These are phyloP conservation scores for Candida sphagnicola DNA, from an alignment of 805 yeast genomes.

Conservation along the genomic window DNA sequence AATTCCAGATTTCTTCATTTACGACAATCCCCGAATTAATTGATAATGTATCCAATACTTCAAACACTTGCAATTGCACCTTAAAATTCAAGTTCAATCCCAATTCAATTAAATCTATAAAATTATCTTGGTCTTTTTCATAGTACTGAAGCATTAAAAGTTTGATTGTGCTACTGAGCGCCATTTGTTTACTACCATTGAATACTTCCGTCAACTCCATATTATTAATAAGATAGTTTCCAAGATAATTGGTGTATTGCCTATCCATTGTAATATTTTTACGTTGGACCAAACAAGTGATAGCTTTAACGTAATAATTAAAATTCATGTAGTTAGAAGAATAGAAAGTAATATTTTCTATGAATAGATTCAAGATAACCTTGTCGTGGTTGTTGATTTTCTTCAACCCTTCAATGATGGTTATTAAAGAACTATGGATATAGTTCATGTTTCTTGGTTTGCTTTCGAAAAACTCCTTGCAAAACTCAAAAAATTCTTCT, in stretches of 20 bases:
- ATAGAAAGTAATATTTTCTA: not conserved
- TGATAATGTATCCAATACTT: not conserved
- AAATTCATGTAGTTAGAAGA: not conserved
- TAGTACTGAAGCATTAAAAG: slow-evolving; percentile 1
- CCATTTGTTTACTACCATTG: slow-evolving; percentile 1
- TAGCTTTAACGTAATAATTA: not conserved
- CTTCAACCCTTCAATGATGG: slow-evolving; percentile 21
- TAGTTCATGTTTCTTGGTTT: slow-evolving; percentile 7
- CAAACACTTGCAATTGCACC: not conserved
- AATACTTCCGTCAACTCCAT: not conserved
- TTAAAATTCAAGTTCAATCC: slow-evolving; percentile 1
- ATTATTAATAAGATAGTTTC: slow-evolving; percentile 1
- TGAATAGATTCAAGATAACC: not conserved
- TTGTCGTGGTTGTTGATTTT: slow-evolving; percentile 5
- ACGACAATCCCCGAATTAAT: not conserved
- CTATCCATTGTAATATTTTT: not conserved
- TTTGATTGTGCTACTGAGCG: not conserved
- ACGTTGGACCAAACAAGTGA: not conserved
- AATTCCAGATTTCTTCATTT: not conserved
- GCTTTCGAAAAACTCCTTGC: slow-evolving; percentile 11
- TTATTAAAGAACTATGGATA: slow-evolving; percentile 57
- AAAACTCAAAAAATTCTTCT: slow-evolving; percentile 17
- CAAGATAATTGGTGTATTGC: not conserved
- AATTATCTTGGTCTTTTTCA: not conserved
- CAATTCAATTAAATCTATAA: not conserved